Evolutionary conservation across 106 monocot species (phyloP).

Genomic region (Dendrobium chrysotoxum): DNA sequence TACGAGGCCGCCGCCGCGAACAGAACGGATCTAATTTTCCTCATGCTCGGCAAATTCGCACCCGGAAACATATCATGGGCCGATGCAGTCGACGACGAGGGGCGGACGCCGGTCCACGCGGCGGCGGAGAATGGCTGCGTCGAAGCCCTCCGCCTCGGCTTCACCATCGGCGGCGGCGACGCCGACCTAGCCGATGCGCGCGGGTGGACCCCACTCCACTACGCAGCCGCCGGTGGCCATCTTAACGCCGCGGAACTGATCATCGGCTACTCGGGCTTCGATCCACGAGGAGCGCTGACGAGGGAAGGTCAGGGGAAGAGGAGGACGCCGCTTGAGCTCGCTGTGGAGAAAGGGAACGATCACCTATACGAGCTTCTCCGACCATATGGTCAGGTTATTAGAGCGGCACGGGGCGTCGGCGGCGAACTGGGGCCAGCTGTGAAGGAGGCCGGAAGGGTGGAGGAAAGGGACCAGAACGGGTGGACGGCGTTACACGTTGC

Average conservation of each 20-base stretch:
- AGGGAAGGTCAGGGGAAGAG: background rate
- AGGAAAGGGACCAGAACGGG: conserved; percentile 30
- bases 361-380: conserved; percentile 17
- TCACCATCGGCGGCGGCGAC: conserved; percentile 19
- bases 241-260: conserved; percentile 7
- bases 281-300: conserved; percentile 16
- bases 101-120: conserved; percentile 25
- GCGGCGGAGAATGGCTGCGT: conserved; percentile 22
- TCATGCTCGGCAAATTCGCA: background rate
- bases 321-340: conserved; percentile 27
- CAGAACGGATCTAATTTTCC: conserved; percentile 13
- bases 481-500: conserved; percentile 35
- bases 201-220: conserved; percentile 45
- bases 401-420: conserved; percentile 11
- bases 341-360: conserved; percentile 16
- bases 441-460: background rate
- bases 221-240: conserved; percentile 17
- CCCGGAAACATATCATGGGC: background rate
- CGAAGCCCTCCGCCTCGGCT: conserved; percentile 15
- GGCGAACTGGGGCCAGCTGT: background rate
- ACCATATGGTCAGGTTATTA: background rate
- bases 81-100: conserved; percentile 6
- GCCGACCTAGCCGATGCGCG: conserved; percentile 21
- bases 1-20: conserved; percentile 19
- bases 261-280: conserved; percentile 3